phyloP scores from a whole-genome alignment of 2,329 filamentous ascomycete genomes.

The Talaromyces albobiverticillius region DNA sequence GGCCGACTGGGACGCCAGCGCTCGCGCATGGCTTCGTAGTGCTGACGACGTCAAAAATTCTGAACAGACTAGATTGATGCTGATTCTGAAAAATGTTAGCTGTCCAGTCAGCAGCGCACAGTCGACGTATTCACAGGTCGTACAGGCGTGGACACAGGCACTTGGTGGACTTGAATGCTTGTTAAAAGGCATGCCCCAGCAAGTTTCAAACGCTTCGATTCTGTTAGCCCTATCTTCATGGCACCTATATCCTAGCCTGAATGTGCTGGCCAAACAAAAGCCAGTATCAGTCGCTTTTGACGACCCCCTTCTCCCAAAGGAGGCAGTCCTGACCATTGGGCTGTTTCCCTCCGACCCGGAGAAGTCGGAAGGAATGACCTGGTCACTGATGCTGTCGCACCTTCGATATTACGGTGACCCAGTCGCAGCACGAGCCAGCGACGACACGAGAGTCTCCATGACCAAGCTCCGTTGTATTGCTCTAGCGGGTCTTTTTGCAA shows the following conservation, averaged over 20 bases:
- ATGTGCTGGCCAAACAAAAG: not conserved
- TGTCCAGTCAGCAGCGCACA: not conserved
- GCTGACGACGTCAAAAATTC: not conserved
- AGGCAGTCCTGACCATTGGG: not conserved
- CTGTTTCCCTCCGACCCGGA: not conserved
- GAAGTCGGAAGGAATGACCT: not conserved
- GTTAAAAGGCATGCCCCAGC: not conserved
- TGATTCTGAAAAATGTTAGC: not conserved
- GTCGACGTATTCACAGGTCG: not conserved
- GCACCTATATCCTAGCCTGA: conserved; percentile 2
- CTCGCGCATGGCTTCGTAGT: conserved; percentile 4
- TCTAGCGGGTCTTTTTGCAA: no score
- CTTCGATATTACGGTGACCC: conserved; percentile 1
- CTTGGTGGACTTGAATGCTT: not conserved
- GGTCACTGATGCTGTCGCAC: not conserved
- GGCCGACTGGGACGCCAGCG: conserved; percentile 6
- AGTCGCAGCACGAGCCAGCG: not conserved
- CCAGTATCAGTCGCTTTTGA: not conserved
- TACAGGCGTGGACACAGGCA: not conserved
- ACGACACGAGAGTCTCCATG: no score
- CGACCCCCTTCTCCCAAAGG: not conserved
- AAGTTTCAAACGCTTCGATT: not conserved
- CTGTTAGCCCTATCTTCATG: conserved; percentile 1
- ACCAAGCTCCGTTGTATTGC: no score
- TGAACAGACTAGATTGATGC: not conserved